Percentiles rank a stretch among this genome's conserved stretches.
phyloP scores from a whole-genome alignment of 1,284 basidiomycete genomes.

The Trichosporon ovoides region DNA sequence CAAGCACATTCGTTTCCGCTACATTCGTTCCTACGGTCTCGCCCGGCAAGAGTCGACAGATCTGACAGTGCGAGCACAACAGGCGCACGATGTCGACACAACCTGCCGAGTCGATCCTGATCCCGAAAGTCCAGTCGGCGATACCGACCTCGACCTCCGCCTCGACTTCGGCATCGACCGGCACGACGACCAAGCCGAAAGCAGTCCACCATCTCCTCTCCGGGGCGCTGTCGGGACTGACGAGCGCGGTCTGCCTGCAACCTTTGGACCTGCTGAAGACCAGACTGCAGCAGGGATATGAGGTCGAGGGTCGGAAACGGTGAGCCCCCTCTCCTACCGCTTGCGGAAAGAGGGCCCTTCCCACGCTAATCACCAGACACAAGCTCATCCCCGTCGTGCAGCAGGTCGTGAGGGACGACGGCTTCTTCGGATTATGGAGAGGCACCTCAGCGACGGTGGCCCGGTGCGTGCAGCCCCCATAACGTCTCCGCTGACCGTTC shows the following conservation, averaged over 20 bases:
- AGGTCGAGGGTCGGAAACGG: conserved; percentile 26
- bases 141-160: not conserved
- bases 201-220: conserved; percentile 46
- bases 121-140: not conserved
- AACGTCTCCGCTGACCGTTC: not conserved
- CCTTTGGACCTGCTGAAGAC: conserved; percentile 79
- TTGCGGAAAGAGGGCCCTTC: not conserved
- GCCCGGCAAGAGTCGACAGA: not conserved
- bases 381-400: conserved; percentile 27
- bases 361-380: conserved; percentile 21
- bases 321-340: conserved; percentile 10
- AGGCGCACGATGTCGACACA: not conserved
- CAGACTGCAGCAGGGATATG: conserved; percentile 63
- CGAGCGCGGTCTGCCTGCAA: conserved; percentile 45
- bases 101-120: conserved; percentile 2
- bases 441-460: conserved; percentile 76
- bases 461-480: conserved; percentile 51
- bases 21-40: too few species aligned
- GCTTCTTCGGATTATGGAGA: conserved; percentile 57
- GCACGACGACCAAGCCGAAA: conserved; percentile 16
- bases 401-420: conserved; percentile 48
- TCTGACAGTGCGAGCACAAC: not conserved
- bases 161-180: not conserved
- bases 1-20: not conserved
- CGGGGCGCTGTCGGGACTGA: conserved; percentile 46